phyloP scores from a whole-genome alignment of 345 rosid species.

The Reutealis trisperma region DNA sequence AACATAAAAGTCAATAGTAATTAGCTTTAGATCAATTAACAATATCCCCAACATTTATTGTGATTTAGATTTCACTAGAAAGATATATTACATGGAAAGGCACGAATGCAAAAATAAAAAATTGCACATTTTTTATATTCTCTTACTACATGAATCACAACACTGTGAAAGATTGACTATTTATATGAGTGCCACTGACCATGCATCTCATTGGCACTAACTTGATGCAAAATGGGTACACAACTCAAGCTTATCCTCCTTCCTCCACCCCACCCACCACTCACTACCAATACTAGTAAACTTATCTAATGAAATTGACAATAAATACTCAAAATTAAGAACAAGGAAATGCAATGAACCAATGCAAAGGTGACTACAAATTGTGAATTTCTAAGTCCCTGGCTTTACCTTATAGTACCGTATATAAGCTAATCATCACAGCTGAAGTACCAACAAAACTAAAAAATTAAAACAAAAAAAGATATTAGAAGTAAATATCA shows the following conservation, averaged over 20 bases:
- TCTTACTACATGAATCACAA: neutral
- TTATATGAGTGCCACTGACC: neutral
- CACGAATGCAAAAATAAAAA: neutral
- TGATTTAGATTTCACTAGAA: neutral
- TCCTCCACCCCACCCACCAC: no score
- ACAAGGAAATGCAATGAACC: neutral
- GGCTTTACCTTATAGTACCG: no score
- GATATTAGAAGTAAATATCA: neutral
- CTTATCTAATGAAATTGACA: no score
- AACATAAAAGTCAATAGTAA: neutral
- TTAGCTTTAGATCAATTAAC: neutral
- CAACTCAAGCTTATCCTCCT: neutral
- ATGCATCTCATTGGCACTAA: neutral
- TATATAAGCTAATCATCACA: no score
- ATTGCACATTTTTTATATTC: neutral
- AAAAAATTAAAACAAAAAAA: neutral
- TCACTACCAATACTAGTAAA: neutral
- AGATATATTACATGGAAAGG: no score
- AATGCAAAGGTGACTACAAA: neutral
- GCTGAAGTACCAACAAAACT: constrained; percentile 36
- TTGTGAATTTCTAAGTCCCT: no score
- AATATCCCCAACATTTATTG: neutral
- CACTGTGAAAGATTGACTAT: neutral
- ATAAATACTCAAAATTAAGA: neutral
- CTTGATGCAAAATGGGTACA: neutral